phyloP scores from a whole-genome alignment of 768 basidiomycete species.

The Macrolepiota dolichaula region DNA sequence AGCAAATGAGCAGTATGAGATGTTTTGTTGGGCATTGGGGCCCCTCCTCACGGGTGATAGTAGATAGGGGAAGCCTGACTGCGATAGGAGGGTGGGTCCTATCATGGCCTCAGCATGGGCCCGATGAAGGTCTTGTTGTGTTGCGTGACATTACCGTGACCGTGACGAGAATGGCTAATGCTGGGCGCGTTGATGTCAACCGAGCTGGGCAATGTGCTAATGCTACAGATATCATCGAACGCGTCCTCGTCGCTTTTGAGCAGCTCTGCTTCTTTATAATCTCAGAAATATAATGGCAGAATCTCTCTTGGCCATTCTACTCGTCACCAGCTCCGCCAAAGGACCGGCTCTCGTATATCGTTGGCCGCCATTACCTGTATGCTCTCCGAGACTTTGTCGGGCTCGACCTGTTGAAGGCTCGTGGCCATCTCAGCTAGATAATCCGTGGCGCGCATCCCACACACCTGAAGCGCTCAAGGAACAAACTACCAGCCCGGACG shows the following conservation, averaged over 20 bases:
- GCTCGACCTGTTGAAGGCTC: slow-evolving; percentile 49
- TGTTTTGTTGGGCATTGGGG: too few relatives aligned
- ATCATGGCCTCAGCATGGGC: too few relatives aligned
- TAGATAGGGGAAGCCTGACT: too few relatives aligned
- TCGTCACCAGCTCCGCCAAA: slow-evolving; percentile 83
- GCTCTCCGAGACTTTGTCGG: slow-evolving; percentile 67
- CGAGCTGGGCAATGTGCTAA: too few relatives aligned
- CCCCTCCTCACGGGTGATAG: too few relatives aligned
- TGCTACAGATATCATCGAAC: not conserved
- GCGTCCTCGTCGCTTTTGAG: not conserved
- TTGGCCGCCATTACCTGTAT: slow-evolving; percentile 75
- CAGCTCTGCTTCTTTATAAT: not conserved
- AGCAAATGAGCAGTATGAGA: too few relatives aligned
- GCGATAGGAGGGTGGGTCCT: too few relatives aligned
- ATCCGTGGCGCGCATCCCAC: slow-evolving; percentile 67
- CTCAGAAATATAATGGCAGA: slow-evolving; percentile 55
- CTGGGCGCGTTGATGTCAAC: too few relatives aligned
- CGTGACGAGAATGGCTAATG: too few relatives aligned
- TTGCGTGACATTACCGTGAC: too few relatives aligned
- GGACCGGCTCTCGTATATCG: slow-evolving; percentile 77
- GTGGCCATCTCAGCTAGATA: slow-evolving; percentile 57
- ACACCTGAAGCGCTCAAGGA: slow-evolving; percentile 25
- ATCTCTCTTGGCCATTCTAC: slow-evolving; percentile 73
- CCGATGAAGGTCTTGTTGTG: too few relatives aligned
- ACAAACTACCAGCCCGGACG: slow-evolving; percentile 21